These are phyloP conservation scores for Dimocarpus longan DNA, from an alignment of 345 rosid genomes.

Conservation along the genomic window DNA sequence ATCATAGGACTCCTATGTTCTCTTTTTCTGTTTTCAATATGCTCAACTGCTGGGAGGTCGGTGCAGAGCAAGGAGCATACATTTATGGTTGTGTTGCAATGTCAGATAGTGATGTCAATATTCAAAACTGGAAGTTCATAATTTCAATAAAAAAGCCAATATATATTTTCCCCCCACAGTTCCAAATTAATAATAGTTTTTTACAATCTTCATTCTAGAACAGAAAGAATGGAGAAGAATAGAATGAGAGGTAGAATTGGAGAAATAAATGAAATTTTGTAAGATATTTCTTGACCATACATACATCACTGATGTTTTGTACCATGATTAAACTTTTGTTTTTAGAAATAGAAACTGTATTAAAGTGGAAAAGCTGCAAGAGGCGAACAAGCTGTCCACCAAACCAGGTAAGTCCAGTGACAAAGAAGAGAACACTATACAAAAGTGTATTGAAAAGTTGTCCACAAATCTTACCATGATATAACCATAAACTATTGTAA, in stretches of 20 bases:
- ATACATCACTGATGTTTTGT: not conserved
- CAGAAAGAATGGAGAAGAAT: not conserved
- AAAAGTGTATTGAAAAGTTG: not conserved
- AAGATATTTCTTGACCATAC: not conserved
- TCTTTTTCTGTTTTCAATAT: not conserved
- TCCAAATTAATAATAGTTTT: not conserved
- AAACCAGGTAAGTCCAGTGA: not conserved
- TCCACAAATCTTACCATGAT: not conserved
- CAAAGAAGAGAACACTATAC: not conserved
- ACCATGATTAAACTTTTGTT: not conserved
- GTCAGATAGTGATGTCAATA: conserved; percentile 3
- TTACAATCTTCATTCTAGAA: not conserved
- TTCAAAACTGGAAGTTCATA: not conserved
- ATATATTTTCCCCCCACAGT: not conserved
- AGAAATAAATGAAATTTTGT: not conserved
- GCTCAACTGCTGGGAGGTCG: not conserved
- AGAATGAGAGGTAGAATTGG: not conserved
- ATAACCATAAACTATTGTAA: not conserved
- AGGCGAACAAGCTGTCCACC: not conserved
- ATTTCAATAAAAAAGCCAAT: not conserved
- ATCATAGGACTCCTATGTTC: too few relatives aligned
- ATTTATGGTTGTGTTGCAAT: not conserved
- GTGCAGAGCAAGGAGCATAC: not conserved
- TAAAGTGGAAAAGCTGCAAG: not conserved
- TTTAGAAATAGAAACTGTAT: not conserved